A percentile compares a stretch with the other conserved stretches of the same genome.
Conservation (phyloP, 805 yeast genomes). For the Alloascoidea africana region DNA sequence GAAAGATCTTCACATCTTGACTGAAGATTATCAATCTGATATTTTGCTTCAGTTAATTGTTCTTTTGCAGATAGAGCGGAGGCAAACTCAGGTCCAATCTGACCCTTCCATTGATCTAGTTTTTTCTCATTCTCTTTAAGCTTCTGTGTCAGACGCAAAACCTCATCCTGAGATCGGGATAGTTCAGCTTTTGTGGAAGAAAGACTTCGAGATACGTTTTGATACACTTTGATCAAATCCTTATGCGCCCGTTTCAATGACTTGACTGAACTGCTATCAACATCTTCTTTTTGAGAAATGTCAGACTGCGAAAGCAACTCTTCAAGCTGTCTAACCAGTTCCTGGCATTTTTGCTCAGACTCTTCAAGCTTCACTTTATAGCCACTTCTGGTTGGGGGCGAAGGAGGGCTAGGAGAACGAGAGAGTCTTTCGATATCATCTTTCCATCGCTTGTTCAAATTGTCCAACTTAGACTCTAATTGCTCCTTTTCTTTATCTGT, state of each 20-base stretch:
- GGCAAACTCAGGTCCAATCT: too few relatives aligned
- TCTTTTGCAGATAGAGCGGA: too few relatives aligned
- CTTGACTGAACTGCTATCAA: not conserved
- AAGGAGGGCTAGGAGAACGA: not conserved
- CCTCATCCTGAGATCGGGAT: too few relatives aligned
- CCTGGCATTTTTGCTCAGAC: not conserved
- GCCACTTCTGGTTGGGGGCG: too few relatives aligned
- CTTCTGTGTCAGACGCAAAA: too few relatives aligned
- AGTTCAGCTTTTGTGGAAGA: too few relatives aligned
- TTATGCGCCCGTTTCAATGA: not conserved
- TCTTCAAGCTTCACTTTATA: not conserved
- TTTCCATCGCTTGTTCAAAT: not conserved
- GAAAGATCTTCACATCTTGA: conserved; percentile 40
- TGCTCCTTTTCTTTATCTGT: not conserved
- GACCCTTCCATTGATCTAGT: too few relatives aligned
- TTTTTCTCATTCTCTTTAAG: too few relatives aligned
- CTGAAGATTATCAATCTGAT: too few relatives aligned
- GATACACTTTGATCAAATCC: conserved; percentile 1
- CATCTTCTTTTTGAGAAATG: not conserved
- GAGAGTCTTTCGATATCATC: not conserved
- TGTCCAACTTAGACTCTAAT: not conserved
- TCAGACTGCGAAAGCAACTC: not conserved
- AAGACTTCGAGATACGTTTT: not conserved
- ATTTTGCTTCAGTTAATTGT: too few relatives aligned
- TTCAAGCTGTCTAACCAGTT: not conserved